Evolutionary conservation across 257 asterid species (phyloP).

Genomic region (Nicotiana knightiana): DNA sequence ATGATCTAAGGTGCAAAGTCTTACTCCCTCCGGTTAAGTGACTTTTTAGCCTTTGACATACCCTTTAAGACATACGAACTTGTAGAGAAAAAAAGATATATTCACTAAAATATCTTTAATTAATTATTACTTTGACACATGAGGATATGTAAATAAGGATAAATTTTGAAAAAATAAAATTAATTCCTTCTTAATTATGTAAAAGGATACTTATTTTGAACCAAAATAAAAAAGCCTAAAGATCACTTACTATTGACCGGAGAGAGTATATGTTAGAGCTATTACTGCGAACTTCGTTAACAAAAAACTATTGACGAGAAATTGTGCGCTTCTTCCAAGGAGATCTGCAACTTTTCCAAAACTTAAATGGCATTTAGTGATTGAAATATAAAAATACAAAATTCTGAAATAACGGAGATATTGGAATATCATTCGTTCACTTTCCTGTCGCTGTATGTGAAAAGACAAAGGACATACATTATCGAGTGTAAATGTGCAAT

Average conservation of each 20-base stretch:
- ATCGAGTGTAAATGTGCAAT: neutral
- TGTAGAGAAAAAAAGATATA: too few species aligned
- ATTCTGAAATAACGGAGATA: too few species aligned
- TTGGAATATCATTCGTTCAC: neutral
- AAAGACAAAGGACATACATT: neutral
- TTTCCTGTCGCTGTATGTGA: neutral
- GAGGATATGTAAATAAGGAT: too few species aligned
- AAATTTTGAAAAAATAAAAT: too few species aligned
- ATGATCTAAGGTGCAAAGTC: neutral
- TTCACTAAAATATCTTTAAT: too few species aligned
- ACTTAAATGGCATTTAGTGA: neutral
- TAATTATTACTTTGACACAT: too few species aligned
- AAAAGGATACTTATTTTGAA: too few species aligned
- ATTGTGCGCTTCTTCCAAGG: neutral
- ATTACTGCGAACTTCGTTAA: neutral
- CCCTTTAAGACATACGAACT: too few species aligned
- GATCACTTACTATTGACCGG: too few species aligned
- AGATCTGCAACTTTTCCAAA: neutral
- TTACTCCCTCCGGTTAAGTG: neutral
- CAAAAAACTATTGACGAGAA: neutral
- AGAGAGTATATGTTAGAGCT: neutral
- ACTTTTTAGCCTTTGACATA: too few species aligned
- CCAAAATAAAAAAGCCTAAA: too few species aligned
- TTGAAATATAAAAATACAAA: neutral
- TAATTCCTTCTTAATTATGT: too few species aligned